phyloP scores from a whole-genome alignment of 345 rosid species.

The Cardamine chenopodiifolia region DNA sequence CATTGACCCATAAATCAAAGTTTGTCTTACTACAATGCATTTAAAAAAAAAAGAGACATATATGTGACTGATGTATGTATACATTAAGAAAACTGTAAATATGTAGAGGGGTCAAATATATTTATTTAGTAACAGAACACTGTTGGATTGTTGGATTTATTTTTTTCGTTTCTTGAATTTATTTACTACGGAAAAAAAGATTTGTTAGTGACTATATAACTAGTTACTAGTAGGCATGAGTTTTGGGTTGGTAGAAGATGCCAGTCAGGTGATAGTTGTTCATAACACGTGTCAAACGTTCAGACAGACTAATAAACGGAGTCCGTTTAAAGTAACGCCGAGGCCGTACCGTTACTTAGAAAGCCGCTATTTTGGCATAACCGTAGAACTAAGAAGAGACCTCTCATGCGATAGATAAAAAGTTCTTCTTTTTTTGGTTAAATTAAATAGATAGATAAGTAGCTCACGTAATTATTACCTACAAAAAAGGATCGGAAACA shows the following conservation, averaged over 20 bases:
- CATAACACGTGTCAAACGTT: slow-evolving; percentile 5
- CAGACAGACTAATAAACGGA: slow-evolving; percentile 16
- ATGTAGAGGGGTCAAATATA: neutral
- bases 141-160: neutral
- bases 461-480: slow-evolving; percentile 20
- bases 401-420: slow-evolving; percentile 39
- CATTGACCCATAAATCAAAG: neutral
- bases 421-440: neutral
- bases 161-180: neutral
- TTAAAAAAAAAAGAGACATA: neutral
- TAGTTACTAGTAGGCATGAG: neutral
- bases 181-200: neutral
- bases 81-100: neutral
- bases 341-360: slow-evolving; percentile 30
- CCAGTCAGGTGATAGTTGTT: slow-evolving; percentile 2
- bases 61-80: neutral
- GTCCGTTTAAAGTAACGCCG: slow-evolving; percentile 27
- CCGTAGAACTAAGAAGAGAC: slow-evolving; percentile 31
- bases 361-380: slow-evolving; percentile 37
- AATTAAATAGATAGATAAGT: slow-evolving; percentile 7
- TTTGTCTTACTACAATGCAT: neutral
- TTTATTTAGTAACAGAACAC: neutral
- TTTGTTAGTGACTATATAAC: neutral
- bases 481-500: neutral
- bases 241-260: slow-evolving; percentile 9